Base-by-base conservation (phyloP, 768 basidiomycete genomes). In the Trametes maxima region DNA sequence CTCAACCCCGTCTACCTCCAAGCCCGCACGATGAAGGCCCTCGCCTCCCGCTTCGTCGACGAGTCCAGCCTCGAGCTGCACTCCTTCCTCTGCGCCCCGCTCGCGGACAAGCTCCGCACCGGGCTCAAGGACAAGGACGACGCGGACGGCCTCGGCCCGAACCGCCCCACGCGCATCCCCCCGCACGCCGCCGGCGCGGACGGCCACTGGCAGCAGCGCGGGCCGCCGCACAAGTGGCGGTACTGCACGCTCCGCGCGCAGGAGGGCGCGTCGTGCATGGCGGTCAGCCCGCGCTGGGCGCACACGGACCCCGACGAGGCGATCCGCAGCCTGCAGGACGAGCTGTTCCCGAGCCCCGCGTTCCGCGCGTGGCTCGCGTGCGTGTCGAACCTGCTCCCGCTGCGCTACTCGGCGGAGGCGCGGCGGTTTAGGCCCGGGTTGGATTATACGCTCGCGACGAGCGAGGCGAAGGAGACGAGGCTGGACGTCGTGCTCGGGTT, bases 211-310 rank as follows among this genome's bases (percentile, higher is more conserved):
- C 68, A 71, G 14, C 67, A 92, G 69, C 85, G 85, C 68, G 94
- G 95, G 2, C 96, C 96, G 0, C 94, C 96, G 28, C 94, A 95
- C 73, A 94, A 95, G 73, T 93, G 92, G 83, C 92, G 96, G 36
- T 98, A 95, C 79, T 89, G 91, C 73, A 80, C 82, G 3, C 86
- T 95, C 25, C 74, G 74, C 28, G 55, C 68, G 11, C 46, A 57
- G 8, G 59, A 57, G 19, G 74, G 75, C 22, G 78, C 74, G 5
- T 77, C 76, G n/a, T 74, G 72, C 44, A 76, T 75, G 45, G 79
- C 80, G 17, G 82, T 83, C 40, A 77, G 79, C 17, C 83, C 85
- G 24, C 81, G 81, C 54, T 78, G 81, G 33, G 80, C 84, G 25
- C 77, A 81, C 35, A 74, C 82, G 19, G 78, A 80, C n/a, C 77